Evolutionary conservation across 2,329 filamentous ascomycete genomes (phyloP), one percentile per base, ranked within the genome.

Genomic region (Cadophora sp.): DNA sequence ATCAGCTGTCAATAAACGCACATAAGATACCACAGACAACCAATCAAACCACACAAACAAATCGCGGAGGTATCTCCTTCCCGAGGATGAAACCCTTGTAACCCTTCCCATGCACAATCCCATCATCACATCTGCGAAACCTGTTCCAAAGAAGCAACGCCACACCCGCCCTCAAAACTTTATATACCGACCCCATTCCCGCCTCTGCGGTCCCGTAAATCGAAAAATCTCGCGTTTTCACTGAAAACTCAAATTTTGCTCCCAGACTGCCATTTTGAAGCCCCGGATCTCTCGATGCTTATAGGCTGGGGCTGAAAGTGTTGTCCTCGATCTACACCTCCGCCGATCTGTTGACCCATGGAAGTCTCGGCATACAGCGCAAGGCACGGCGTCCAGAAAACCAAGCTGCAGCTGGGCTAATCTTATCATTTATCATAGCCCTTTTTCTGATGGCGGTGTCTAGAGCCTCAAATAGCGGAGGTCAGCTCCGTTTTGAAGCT

Each of bases 171-270:
- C 3, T n/a, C 33, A 6, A 20, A 22, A 20, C 9, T 39, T 56
- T 22, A 22, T 39, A 56, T 39, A 39, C 14, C 6, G 8, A 39
- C n/a, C 30, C 18, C 30, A 5, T 39, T 56, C 51, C 51, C 33
- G 41, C n/a, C 30, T 20, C n/a, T 18, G n/a, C 51, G 18, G 18
- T 56, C 18, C 30, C 18, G 14, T 18, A 36, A 56, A 56, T 56
- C 51, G 30, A 56, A 56, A 56, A 56, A 56, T 56, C 51, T 36
- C 51, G 51, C 51, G 13, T 39, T 20, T 39, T 39, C 51, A 56
- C 2, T 41, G 51, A 56, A 56, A 56, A 56, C 51, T 56, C 51
- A 14, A 14, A 56, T 56, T 56, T 22, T 4, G 18, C 39, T 56
- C 16, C 18, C 16, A 7, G 3, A 56, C 51, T 30, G 3, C n/a